Evolutionary conservation across 2,329 filamentous ascomycete species (phyloP).

Genomic region (Botryotinia convoluta): DNA sequence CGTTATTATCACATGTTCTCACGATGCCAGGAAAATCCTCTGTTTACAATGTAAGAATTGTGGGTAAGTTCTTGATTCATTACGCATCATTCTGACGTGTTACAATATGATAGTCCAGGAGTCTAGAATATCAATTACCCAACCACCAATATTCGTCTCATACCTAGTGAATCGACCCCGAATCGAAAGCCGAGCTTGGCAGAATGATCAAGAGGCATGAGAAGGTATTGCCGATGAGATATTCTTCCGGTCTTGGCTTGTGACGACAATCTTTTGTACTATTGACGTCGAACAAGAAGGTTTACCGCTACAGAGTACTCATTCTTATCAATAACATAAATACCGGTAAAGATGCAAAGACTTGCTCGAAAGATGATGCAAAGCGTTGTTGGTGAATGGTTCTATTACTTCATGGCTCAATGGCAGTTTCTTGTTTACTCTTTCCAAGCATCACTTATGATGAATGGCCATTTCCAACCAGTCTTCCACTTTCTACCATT

Average conservation of each 20-base stretch:
- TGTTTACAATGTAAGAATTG: not conserved
- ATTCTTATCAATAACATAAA: not conserved
- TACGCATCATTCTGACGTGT: not conserved
- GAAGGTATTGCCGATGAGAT: not conserved
- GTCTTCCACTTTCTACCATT: not conserved
- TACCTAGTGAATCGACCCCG: not conserved
- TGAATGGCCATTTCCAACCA: not conserved
- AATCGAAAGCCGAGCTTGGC: not conserved
- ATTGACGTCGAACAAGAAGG: not conserved
- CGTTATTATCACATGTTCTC: not conserved
- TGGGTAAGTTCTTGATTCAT: not conserved
- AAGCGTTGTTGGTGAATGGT: not conserved
- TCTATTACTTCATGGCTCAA: not conserved
- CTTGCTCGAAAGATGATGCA: not conserved
- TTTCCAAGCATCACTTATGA: not conserved
- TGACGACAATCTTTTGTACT: not conserved
- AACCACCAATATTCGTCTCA: not conserved
- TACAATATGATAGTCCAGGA: not conserved
- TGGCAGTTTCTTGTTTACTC: not conserved
- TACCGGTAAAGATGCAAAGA: not conserved
- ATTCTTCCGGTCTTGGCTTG: not conserved
- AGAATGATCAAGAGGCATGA: not conserved
- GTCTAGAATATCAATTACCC: not conserved
- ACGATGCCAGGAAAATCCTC: not conserved
- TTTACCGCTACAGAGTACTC: not conserved